Percentiles rank a stretch among this genome's conserved stretches.
Evolutionary conservation across 306 rosid genomes (phyloP).

Genomic region (Prosopis cineraria): DNA sequence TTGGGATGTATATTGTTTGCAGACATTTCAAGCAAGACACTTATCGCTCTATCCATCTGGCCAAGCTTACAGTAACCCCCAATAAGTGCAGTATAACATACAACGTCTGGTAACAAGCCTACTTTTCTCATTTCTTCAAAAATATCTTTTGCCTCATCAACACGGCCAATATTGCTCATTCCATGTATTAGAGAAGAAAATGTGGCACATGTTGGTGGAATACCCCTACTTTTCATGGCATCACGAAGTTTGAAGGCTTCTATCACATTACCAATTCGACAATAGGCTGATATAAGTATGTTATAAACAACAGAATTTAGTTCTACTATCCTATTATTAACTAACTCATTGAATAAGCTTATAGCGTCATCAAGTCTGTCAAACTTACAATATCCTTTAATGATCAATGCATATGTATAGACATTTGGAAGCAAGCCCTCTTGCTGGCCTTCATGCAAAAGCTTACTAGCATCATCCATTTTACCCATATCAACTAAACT

Average conservation of each 20-base stretch:
- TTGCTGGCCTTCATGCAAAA: constrained; percentile 54
- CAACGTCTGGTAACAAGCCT: constrained; percentile 60
- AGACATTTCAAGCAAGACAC: constrained; percentile 58
- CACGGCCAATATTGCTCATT: constrained; percentile 59
- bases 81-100: constrained; percentile 74
- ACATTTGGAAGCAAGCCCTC: constrained; percentile 55
- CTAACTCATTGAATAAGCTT: constrained; percentile 54
- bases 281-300: constrained; percentile 58
- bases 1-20: constrained; percentile 53
- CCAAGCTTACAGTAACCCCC: constrained; percentile 75
- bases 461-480: constrained; percentile 52
- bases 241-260: constrained; percentile 60
- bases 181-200: constrained; percentile 82
- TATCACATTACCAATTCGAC: constrained; percentile 47
- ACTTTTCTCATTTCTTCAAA: constrained; percentile 64
- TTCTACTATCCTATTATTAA: constrained; percentile 45
- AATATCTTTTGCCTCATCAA: constrained; percentile 57
- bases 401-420: constrained; percentile 65
- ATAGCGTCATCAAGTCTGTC: constrained; percentile 57
- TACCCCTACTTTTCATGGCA: constrained; percentile 58
- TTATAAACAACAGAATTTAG: constrained; percentile 63
- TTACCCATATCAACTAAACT: constrained; percentile 62
- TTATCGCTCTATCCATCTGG: constrained; percentile 55
- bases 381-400: constrained; percentile 64
- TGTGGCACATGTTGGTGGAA: constrained; percentile 55